Base-by-base conservation (phyloP, 805 yeast genomes). In the Torulaspora maleeae region DNA sequence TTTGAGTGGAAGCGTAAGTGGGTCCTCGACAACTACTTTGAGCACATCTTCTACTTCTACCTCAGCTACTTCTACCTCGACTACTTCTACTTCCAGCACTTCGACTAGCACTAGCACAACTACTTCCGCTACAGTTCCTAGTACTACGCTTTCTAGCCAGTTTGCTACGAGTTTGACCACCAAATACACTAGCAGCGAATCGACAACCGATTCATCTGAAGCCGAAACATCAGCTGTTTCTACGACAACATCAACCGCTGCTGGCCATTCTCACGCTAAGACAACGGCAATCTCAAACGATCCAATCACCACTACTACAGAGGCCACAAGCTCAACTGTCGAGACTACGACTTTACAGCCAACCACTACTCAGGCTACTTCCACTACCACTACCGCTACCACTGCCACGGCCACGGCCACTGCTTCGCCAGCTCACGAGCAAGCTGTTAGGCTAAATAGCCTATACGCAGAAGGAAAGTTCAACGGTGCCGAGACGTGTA, bases 391-490 rank as follows among this genome's bases (percentile, higher is more conserved):
- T 11, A 38, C 68, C n/a, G n/a, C n/a, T n/a, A n/a, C 59, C 34
- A 34, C 53, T 3, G 27, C 56, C 15, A 43, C 68, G 6, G 47
- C 60, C 3, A 55, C 70, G 10, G 38, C 68, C 17, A 43, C 68
- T 7, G 45, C 60, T 3, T 56, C 70, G 9, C 38, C 68, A 11
- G 80, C 79, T 3, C 54, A 60, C 7, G 61, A 56, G 11, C 58
- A 64, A 48, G 80, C 78, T 1, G 59, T 67, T 45, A 71, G 78
- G 47, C 46, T 75, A 51, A 78, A 78, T 55, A 49, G 61, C 1
- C 70, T 70, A 47, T 78, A 70, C 54, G 64, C 59, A 13, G 62
- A 63, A 34, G 79, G 79, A 13, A 55, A 67, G 40, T 72, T 55
- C 54, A 56, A 65, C 30, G 79, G 79, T 5, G 61, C 71, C n/a